A percentile compares a stretch with the other conserved stretches of the same genome.
Conservation (phyloP, 2,329 filamentous ascomycete species). For the Trichophaea hybrida region DNA sequence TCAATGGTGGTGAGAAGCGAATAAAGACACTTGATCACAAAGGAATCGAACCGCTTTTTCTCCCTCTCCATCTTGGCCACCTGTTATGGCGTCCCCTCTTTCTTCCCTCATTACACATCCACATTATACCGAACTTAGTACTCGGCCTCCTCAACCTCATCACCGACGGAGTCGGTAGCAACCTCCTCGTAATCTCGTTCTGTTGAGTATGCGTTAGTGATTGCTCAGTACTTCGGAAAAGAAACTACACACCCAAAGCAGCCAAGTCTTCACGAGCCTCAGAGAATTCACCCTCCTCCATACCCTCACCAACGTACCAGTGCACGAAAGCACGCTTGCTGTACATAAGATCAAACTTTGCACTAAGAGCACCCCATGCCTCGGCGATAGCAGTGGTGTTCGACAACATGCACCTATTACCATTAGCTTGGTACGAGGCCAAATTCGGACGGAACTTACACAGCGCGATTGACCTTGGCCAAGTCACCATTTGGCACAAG, state of each 20-base stretch:
- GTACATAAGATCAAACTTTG: constrained; percentile 99
- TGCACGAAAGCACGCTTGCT: constrained; percentile 99
- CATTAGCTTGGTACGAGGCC: constrained; percentile 25
- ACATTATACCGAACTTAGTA: constrained; percentile 47
- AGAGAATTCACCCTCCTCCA: constrained; percentile 99
- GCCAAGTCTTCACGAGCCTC: constrained; percentile 98
- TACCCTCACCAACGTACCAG: constrained; percentile 99
- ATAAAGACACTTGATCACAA: constrained; percentile 4
- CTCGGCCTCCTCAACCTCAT: constrained; percentile 75
- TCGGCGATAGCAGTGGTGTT: constrained; percentile 98
- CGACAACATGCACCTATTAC: constrained; percentile 77
- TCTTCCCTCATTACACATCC: not conserved
- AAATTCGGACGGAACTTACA: constrained; percentile 45
- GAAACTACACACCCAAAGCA: constrained; percentile 44
- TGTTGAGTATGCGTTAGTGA: constrained; percentile 13
- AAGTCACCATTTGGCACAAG: constrained; percentile 93
- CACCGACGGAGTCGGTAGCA: constrained; percentile 79
- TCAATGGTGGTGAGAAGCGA: not conserved
- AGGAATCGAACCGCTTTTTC: constrained; percentile 1
- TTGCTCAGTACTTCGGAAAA: not conserved
- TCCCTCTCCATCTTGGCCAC: not conserved
- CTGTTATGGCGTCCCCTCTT: not conserved
- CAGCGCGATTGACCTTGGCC: constrained; percentile 93
- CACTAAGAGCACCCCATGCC: constrained; percentile 88
- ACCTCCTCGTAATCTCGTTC: constrained; percentile 99